Percentiles rank a stretch among this genome's conserved stretches.
phyloP scores from a whole-genome alignment of 2,329 filamentous ascomycete genomes.

The Aspergillus aculeatinus region DNA sequence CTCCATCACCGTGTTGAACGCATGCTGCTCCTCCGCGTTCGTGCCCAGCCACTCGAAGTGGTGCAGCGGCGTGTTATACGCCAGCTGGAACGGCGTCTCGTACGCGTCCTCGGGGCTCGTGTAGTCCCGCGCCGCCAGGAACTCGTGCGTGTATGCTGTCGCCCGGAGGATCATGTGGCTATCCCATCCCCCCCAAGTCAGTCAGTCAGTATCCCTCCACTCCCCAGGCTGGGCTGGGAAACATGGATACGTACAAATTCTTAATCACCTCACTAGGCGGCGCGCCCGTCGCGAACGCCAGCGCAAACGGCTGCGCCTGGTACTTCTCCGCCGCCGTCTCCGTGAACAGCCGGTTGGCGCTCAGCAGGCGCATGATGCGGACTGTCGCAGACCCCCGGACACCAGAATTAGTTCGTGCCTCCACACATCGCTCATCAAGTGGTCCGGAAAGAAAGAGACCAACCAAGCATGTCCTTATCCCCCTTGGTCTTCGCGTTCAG shows the following conservation, averaged over 20 bases:
- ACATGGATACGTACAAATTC: constrained; percentile 19
- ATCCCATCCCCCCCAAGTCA: too few relatives aligned
- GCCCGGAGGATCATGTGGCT: constrained; percentile 16
- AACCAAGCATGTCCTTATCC: constrained; percentile 17
- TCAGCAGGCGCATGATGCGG: constrained; percentile 22
- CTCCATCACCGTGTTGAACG: constrained; percentile 33
- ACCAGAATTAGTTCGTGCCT: not conserved
- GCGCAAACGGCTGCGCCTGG: constrained; percentile 15
- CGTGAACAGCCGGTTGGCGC: constrained; percentile 16
- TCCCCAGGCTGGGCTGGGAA: too few relatives aligned
- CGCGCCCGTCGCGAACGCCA: constrained; percentile 7
- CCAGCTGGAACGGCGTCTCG: constrained; percentile 31
- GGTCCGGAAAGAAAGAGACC: not conserved
- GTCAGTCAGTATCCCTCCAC: too few relatives aligned
- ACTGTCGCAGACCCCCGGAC: constrained; percentile 2
- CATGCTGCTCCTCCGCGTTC: constrained; percentile 18
- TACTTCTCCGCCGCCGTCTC: constrained; percentile 11
- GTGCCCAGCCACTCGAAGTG: constrained; percentile 30
- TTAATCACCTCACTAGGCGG: constrained; percentile 16
- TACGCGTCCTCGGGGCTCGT: constrained; percentile 27
- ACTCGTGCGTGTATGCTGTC: constrained; percentile 23
- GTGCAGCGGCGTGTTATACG: constrained; percentile 21
- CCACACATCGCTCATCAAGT: too few relatives aligned
- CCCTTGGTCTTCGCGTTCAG: constrained; percentile 15
- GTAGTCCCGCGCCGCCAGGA: constrained; percentile 31